Conservation (phyloP, 345 rosid genomes). For the Rhizophora apiculata region DNA sequence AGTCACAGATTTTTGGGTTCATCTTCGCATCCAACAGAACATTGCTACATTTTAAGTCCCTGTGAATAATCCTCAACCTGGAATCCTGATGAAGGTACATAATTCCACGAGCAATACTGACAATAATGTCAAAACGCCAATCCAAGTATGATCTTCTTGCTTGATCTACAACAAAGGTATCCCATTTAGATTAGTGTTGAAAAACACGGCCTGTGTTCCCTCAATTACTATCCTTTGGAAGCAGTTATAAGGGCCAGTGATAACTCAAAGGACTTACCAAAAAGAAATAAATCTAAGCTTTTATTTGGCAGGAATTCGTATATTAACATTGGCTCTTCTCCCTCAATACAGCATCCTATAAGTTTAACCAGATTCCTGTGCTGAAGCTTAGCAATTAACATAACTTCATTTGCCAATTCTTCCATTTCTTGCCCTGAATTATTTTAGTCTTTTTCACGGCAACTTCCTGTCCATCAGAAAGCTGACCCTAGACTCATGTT, state of each 20-base stretch:
- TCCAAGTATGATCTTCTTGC: constrained; percentile 33
- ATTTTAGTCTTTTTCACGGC: too few species aligned
- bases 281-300: constrained; percentile 69
- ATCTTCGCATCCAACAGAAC: constrained; percentile 46
- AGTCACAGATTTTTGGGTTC: constrained; percentile 66
- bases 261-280: constrained; percentile 40
- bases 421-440: constrained; percentile 65
- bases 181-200: neutral
- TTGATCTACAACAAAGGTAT: constrained; percentile 31
- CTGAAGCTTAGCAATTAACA: constrained; percentile 64
- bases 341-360: constrained; percentile 55
- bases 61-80: constrained; percentile 65
- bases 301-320: constrained; percentile 75
- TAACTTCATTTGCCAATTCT: constrained; percentile 65
- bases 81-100: constrained; percentile 73
- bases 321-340: constrained; percentile 66
- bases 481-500: neutral
- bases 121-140: constrained; percentile 53
- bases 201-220: neutral
- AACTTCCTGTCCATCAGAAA: constrained; percentile 46
- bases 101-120: constrained; percentile 63
- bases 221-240: neutral
- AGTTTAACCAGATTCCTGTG: constrained; percentile 70
- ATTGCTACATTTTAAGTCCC: constrained; percentile 68
- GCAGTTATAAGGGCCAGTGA: neutral